Evolutionary conservation across 1,139 yeast genomes (phyloP).

Genomic region (Pneumocystis canis): DNA sequence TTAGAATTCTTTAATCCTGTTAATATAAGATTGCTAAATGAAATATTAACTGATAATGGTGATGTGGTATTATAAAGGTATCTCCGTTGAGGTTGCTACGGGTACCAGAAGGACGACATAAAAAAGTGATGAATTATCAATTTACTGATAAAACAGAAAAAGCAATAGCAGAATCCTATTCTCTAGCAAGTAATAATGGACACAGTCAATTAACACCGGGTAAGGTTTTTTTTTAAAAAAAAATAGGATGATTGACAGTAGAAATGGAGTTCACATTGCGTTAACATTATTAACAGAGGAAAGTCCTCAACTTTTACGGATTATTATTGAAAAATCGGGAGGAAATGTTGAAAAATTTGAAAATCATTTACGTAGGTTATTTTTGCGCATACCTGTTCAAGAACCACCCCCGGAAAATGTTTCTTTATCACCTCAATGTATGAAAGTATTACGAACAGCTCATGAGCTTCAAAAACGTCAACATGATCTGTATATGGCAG

Average conservation of each 20-base stretch:
- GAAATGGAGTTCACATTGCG: constrained; percentile 44
- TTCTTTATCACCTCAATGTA: constrained; percentile 54
- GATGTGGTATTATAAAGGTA: not conserved
- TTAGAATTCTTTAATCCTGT: not conserved
- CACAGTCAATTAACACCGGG: constrained; percentile 67
- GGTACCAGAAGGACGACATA: not conserved
- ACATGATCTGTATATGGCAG: constrained; percentile 83
- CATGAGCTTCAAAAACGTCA: constrained; percentile 68
- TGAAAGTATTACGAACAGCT: constrained; percentile 54
- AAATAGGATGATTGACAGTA: not conserved
- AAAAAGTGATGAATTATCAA: constrained; percentile 22
- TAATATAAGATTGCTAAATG: too few relatives aligned
- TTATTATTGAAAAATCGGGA: constrained; percentile 75
- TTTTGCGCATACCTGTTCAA: constrained; percentile 78
- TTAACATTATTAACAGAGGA: constrained; percentile 82
- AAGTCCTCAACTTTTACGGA: constrained; percentile 57
- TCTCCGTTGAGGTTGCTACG: not conserved
- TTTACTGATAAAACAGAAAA: constrained; percentile 84
- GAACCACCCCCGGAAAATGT: constrained; percentile 72
- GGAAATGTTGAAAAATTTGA: constrained; percentile 75
- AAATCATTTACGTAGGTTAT: constrained; percentile 60
- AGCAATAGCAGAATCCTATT: constrained; percentile 62
- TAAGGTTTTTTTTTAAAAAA: not conserved
- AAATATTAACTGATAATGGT: too few relatives aligned
- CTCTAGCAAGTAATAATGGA: constrained; percentile 68